Evolutionary conservation across 2,329 filamentous ascomycete genomes (phyloP).

Genomic region (Colletotrichum sp.): DNA sequence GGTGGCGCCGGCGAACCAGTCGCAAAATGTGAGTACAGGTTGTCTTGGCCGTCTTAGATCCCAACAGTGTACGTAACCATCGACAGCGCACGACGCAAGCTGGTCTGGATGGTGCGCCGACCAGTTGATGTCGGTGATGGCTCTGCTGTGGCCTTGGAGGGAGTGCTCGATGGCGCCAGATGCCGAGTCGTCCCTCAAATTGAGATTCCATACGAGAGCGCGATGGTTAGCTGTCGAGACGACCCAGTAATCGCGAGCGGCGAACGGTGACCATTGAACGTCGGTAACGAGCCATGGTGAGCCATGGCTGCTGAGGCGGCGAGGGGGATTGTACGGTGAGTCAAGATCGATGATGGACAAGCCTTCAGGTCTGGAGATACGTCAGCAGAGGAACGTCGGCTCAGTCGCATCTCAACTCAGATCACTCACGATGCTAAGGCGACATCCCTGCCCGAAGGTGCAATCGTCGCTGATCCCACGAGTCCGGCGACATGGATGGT

Average conservation of each 20-base stretch:
- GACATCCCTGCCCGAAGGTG: conserved; percentile 87
- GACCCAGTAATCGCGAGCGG: conserved; percentile 88
- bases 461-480: conserved; percentile 91
- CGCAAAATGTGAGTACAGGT: conserved; percentile 81
- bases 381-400: not conserved
- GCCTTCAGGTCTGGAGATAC: conserved; percentile 69
- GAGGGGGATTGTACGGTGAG: conserved; percentile 84
- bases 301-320: conserved; percentile 80
- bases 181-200: conserved; percentile 74
- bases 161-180: conserved; percentile 82
- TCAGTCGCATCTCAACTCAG: not conserved
- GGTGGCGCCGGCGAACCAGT: conserved; percentile 92
- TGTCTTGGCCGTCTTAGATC: conserved; percentile 78
- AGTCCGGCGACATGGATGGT: conserved; percentile 82
- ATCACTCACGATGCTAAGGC: conserved; percentile 77
- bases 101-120: conserved; percentile 90
- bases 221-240: conserved; percentile 94
- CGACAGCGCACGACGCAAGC: conserved; percentile 88
- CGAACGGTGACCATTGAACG: conserved; percentile 96
- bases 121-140: conserved; percentile 97
- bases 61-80: conserved; percentile 93
- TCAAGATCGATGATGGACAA: conserved; percentile 92
- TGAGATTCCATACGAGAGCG: conserved; percentile 92
- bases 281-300: conserved; percentile 95
- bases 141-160: conserved; percentile 80